Evolutionary conservation across 2,329 filamentous ascomycete genomes (phyloP), one percentile per base, ranked within the genome.

Genomic region (Diaporthe velutina): DNA sequence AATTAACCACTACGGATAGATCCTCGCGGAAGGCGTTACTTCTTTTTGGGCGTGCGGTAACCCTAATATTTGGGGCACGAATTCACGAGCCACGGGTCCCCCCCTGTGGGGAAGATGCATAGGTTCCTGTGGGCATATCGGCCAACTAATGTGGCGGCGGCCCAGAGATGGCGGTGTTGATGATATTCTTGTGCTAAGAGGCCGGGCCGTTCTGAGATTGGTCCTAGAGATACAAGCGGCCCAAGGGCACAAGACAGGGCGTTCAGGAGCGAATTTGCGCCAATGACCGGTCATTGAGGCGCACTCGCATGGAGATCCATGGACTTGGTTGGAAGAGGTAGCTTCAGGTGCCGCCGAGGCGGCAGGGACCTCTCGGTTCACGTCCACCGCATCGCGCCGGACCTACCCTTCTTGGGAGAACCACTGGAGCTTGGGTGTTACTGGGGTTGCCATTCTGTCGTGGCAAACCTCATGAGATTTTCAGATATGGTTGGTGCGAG

Each of bases 1-100:
- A 64, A 52, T 45, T 28, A 35, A 64, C 58, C 57, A 72, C 61
- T 48, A 74, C 73, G 70, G 61, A 73, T 75, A 75, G 70, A 75
- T 73, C 40, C 70, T 70, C 45, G 70, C 70, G 61, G 61, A 75
- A 42, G 74, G 74, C 74, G 70, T 75, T 70, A n/a, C 30, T 52
- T 10, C 28, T 48, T 30, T 55, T 68, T 50, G 55, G 45, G 45
- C 17, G 40, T 6, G 48, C 33, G 33, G 58, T 60, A 30, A 72
- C 19, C 70, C 35, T 22, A 2, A 48, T 33, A 38, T 33, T 42
- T 42, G 42, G 68, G 68, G 42, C 5, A 64, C 45, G 57, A 64
- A 52, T 33, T 72, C 57, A 72, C 25, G 70, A 72, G 28, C 60
- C 33, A 72, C 70, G 70, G 70, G 33, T 8, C 40, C 50, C 50